Evolutionary conservation across 2,329 filamentous ascomycete species (phyloP).

Genomic region (Coniochaeta hoffmannii): DNA sequence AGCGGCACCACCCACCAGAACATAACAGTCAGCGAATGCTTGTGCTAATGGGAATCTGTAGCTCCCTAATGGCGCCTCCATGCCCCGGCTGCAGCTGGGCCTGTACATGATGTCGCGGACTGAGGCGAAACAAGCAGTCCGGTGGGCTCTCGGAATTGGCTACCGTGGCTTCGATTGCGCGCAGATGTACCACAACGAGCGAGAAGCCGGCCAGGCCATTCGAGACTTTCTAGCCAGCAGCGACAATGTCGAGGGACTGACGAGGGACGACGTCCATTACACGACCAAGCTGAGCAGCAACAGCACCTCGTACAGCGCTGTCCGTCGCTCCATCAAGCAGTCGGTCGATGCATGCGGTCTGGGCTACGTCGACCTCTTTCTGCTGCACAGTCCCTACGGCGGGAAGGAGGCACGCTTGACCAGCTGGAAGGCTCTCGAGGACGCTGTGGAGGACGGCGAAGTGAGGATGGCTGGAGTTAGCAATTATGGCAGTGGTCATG

Average conservation of each 20-base stretch:
- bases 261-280: slow-evolving; percentile 67
- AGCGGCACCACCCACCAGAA: not conserved
- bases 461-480: slow-evolving; percentile 66
- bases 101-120: slow-evolving; percentile 62
- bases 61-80: slow-evolving; percentile 57
- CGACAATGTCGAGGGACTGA: slow-evolving; percentile 41
- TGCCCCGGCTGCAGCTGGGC: slow-evolving; percentile 67
- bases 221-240: slow-evolving; percentile 42
- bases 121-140: slow-evolving; percentile 52
- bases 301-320: slow-evolving; percentile 56
- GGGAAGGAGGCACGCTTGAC: slow-evolving; percentile 59
- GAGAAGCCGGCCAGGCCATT: slow-evolving; percentile 60
- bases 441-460: slow-evolving; percentile 66
- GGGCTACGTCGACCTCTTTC: slow-evolving; percentile 71
- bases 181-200: slow-evolving; percentile 61
- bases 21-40: not conserved
- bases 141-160: slow-evolving; percentile 45
- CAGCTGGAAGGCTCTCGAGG: slow-evolving; percentile 70
- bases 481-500: slow-evolving; percentile 71
- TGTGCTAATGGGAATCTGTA: slow-evolving; percentile 16
- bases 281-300: slow-evolving; percentile 71
- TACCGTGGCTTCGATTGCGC: slow-evolving; percentile 46
- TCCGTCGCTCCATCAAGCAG: slow-evolving; percentile 57
- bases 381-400: slow-evolving; percentile 74
- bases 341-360: slow-evolving; percentile 59